A percentile compares a stretch with the other conserved stretches of the same genome.
Evolutionary conservation across 164 flowering plant genomes (phyloP).

Genomic region (Magnolia changhungtana): DNA sequence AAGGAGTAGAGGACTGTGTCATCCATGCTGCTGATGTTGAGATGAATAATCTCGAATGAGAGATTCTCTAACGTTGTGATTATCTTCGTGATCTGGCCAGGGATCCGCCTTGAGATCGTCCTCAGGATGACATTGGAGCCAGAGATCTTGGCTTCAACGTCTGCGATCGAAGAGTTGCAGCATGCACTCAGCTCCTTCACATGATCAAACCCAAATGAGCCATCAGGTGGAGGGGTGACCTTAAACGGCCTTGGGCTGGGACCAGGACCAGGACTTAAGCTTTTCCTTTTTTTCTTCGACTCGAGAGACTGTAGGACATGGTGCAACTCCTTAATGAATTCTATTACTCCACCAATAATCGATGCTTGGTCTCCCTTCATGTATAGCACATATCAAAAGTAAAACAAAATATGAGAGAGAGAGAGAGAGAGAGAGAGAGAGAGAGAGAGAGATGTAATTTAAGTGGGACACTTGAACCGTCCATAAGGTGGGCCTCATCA

Average conservation of each 20-base stretch:
- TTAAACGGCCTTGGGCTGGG: constrained; percentile 57
- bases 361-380: constrained; percentile 96
- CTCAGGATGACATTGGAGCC: constrained; percentile 77
- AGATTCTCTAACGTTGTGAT: constrained; percentile 57
- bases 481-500: too few relatives aligned
- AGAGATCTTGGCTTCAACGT: constrained; percentile 85
- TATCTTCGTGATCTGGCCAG: constrained; percentile 70
- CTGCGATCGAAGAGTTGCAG: constrained; percentile 76
- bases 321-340: constrained; percentile 93
- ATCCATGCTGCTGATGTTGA: constrained; percentile 91
- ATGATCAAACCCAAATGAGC: constrained; percentile 25
- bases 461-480: too few relatives aligned
- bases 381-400: neutral
- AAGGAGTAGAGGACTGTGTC: constrained; percentile 87
- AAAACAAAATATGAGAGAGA: neutral
- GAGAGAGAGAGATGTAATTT: too few relatives aligned
- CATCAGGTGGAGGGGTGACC: constrained; percentile 18
- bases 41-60: constrained; percentile 71
- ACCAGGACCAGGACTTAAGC: constrained; percentile 65
- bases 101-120: constrained; percentile 49
- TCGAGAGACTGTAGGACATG: constrained; percentile 72
- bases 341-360: constrained; percentile 83
- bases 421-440: constrained; percentile 9
- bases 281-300: constrained; percentile 71
- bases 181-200: constrained; percentile 62